These are phyloP conservation scores for Aspergillus panamensis DNA, from an alignment of 495 filamentous ascomycete species.

Conservation along the genomic window DNA sequence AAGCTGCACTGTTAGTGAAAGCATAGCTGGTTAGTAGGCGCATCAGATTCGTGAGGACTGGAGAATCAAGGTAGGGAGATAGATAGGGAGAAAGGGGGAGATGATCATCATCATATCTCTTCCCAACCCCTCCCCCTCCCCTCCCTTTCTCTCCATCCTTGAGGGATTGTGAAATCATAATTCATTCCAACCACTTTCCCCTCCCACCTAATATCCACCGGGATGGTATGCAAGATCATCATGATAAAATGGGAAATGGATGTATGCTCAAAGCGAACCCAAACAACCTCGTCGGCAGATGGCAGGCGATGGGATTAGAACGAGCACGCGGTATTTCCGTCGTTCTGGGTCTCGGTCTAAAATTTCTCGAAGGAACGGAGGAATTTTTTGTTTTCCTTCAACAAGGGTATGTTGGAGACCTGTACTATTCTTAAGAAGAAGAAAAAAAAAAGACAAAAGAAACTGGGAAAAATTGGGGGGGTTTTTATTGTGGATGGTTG, in stretches of 20 bases:
- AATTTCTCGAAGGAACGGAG: slow-evolving; percentile 39
- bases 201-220: background rate
- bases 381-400: slow-evolving; percentile 22
- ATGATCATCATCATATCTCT: too few relatives aligned
- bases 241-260: slow-evolving; percentile 2
- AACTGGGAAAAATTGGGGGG: background rate
- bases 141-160: too few relatives aligned
- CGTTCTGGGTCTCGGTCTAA: slow-evolving; percentile 46
- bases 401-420: slow-evolving; percentile 50
- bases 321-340: slow-evolving; percentile 33
- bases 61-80: too few relatives aligned
- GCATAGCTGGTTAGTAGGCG: too few relatives aligned
- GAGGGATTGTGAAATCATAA: too few relatives aligned
- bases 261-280: slow-evolving; percentile 54
- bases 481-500: too few relatives aligned
- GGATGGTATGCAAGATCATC: background rate
- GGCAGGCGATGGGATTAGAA: slow-evolving; percentile 49
- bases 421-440: slow-evolving; percentile 32
- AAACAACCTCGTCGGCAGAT: slow-evolving; percentile 28
- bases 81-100: too few relatives aligned
- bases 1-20: too few relatives aligned
- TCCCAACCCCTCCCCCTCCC: too few relatives aligned
- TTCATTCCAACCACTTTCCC: background rate
- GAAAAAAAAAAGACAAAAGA: slow-evolving; percentile 10
- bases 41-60: too few relatives aligned